Percentiles rank a stretch among this genome's conserved stretches.
These are phyloP conservation scores for Xylaria longipes DNA, from an alignment of 495 filamentous ascomycete genomes.

Conservation along the genomic window DNA sequence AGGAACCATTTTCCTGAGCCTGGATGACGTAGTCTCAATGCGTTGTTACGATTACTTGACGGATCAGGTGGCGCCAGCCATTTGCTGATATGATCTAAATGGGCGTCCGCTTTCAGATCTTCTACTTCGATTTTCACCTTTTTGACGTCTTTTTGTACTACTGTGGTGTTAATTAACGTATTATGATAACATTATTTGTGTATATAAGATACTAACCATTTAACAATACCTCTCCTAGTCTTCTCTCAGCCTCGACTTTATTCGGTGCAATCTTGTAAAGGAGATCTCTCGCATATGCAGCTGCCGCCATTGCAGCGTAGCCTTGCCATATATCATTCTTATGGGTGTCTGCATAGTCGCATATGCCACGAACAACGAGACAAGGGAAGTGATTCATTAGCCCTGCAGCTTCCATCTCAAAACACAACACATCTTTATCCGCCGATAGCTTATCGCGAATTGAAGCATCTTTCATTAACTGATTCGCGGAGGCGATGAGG, in stretches of 20 bases:
- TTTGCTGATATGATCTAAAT: not conserved
- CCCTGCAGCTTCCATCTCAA: constrained; percentile 42
- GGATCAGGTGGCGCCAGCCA: constrained; percentile 5
- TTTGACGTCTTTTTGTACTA: not conserved
- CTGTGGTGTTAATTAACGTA: not conserved
- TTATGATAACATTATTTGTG: not conserved
- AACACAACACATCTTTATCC: constrained; percentile 26
- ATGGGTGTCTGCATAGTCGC: constrained; percentile 50
- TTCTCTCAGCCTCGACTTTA: constrained; percentile 43
- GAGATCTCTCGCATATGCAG: constrained; percentile 37
- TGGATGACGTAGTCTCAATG: not conserved
- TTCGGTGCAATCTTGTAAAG: constrained; percentile 35
- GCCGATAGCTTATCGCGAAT: constrained; percentile 22
- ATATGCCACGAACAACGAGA: constrained; percentile 50
- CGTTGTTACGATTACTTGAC: not conserved
- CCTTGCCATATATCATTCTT: constrained; percentile 42
- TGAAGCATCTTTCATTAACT: constrained; percentile 40
- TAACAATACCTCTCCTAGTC: constrained; percentile 38
- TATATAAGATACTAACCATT: constrained; percentile 24
- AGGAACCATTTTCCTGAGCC: constrained; percentile 8
- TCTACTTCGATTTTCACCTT: not conserved
- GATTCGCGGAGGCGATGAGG: constrained; percentile 49
- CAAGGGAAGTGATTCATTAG: constrained; percentile 38
- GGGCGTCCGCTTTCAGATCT: not conserved
- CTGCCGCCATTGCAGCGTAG: constrained; percentile 31